Base-by-base conservation (phyloP, 495 filamentous ascomycete genomes). In the Stereocaulon alpinum region DNA sequence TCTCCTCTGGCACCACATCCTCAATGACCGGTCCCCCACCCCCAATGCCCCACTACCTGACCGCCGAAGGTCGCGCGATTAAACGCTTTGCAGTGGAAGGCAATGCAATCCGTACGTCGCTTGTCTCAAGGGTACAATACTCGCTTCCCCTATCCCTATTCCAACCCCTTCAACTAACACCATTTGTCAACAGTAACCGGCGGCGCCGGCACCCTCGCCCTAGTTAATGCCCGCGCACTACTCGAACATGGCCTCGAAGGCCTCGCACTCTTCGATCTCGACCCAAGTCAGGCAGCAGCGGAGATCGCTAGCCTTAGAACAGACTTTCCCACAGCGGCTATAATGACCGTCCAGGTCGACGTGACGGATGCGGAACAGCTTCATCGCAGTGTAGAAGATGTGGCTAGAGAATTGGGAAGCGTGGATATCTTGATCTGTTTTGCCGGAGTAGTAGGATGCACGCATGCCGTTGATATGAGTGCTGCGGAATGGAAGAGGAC, bases 201-300 rank as follows among this genome's bases (percentile, higher is more conserved):
- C 20, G 85, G 86, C 49, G 77, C 83, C 34, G 86, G 86, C 2
- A 82, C 77, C n/a, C 75, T 90, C 9, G 86, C 79, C 4, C 76
- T 86, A 4, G 71, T 74, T 5, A 74, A 77, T 11, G 76, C 77
- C 3, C 74, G 76, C 5, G 86, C 85, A 6, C 76, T 90, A 17
- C 81, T 89, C n/a, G 86, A 90, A 66, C 85, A 88, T 63, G 86
- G 85, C 12, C 71, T 82, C 2, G 64, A 74, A 4, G 79, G 79
- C 18, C 71, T 88, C 41, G 77, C 76, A 56, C 76, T 89, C 56
- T 79, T 87, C 61, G 86, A 89, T 60, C 64, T 85, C 49, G 75
- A 82, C 50, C 67, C 73, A 0, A 69, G 70, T 3, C 72, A 77
- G 32, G 71, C 75, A 0, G 50, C 72, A 18, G 40, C 53, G 4